Evolutionary conservation across 176 grass and related monocot genomes (phyloP), one percentile per base, ranked within the genome.

Genomic region (Zoysia pacifica): DNA sequence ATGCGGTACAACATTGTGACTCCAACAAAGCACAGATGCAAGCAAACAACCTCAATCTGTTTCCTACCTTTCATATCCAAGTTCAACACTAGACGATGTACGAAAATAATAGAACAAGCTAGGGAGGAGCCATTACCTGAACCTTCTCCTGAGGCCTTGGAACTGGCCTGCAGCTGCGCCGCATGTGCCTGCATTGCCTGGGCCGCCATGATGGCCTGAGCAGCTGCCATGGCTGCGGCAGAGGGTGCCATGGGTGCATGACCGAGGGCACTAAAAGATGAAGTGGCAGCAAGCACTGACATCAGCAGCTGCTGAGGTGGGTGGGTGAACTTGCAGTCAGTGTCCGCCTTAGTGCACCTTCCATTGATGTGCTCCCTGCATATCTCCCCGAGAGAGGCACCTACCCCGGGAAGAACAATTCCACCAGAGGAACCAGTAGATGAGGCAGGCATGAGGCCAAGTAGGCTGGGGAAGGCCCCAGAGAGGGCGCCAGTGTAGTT

Each of bases 161-260:
- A 62, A 47, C 87, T 82, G 6, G 82, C 68, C 62, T 93, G 81
- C 79, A 93, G 87, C 83, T 97, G 90, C 3, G 90, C 83, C 67
- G 86, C 92, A 80, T 99, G 95, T 42, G 90, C 92, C 88, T 95
- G 90, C 55, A 99, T 84, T 43, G 92, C 88, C 68, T 93, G 88
- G 6, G 96, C 88, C 52, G 96, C 96, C 86, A 99, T 91, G 70
- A 99, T 99, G 46, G 96, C 96, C 84, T 99, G 96, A 41, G 96
- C 96, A 6, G 92, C 92, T 41, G 96, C 92, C 96, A 95, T 99
- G 59, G 96, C 96, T 40, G 92, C 96, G 1, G 96, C 96, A 0
- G 96, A 99, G 43, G 96, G 92, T 5, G 90, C 92, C 90, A 99
- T 86, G 60, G 91, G 92, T 0, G 79, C 86, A 19, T 87, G 86